phyloP scores from a whole-genome alignment of 129 eudicot species.

The Artemisia tridentata region DNA sequence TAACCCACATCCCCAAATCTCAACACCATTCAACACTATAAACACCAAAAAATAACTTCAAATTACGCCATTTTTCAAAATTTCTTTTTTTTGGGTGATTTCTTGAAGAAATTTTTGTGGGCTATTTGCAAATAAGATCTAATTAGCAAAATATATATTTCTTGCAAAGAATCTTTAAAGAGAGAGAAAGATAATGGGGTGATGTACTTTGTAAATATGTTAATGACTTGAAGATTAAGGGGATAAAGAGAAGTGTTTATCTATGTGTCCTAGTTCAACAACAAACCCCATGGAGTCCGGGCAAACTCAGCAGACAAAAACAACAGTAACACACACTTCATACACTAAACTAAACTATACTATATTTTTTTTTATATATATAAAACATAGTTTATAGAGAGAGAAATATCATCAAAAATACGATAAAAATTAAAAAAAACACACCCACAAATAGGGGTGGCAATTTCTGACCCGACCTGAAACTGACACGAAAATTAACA shows the following conservation, averaged over 20 bases:
- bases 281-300: constrained; percentile 96
- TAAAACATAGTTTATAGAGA: constrained; percentile 31
- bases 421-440: background rate
- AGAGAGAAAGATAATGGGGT: constrained; percentile 34
- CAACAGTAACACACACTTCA: constrained; percentile 54
- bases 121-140: constrained; percentile 27
- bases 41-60: constrained; percentile 33
- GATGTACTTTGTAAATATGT: background rate
- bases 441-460: too few relatives aligned
- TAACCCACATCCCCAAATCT: constrained; percentile 26
- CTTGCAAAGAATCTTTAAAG: constrained; percentile 53
- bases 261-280: constrained; percentile 73
- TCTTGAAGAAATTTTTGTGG: constrained; percentile 34
- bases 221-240: constrained; percentile 31
- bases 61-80: constrained; percentile 33
- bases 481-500: too few relatives aligned
- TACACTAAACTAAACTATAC: constrained; percentile 40
- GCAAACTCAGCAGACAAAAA: constrained; percentile 82
- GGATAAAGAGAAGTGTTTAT: constrained; percentile 32
- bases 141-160: constrained; percentile 49
- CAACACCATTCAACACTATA: constrained; percentile 30
- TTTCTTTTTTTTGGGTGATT: constrained; percentile 18
- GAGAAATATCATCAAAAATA: constrained; percentile 10
- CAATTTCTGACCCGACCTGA: too few relatives aligned
- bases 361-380: constrained; percentile 37